phyloP scores from a whole-genome alignment of 805 yeast genomes.

The Wickerhamomyces xylosicus region DNA sequence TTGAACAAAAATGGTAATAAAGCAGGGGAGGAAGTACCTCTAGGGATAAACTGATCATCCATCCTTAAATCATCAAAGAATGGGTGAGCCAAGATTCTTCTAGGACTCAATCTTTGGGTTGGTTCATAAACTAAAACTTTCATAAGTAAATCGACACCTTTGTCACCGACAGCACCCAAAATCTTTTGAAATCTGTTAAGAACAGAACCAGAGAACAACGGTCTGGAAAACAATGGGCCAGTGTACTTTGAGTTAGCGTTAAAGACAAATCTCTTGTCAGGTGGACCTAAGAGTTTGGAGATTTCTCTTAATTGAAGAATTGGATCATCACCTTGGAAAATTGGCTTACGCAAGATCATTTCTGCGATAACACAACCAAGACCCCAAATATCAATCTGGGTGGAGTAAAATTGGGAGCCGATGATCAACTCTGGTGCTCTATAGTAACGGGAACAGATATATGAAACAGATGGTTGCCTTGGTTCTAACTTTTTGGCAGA shows the following conservation, averaged over 20 bases:
- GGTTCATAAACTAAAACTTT: constrained; percentile 87
- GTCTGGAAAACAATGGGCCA: constrained; percentile 64
- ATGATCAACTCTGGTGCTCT: constrained; percentile 94
- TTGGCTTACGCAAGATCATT: constrained; percentile 82
- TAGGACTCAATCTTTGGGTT: constrained; percentile 67
- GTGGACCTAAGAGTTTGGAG: constrained; percentile 85
- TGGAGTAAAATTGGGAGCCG: constrained; percentile 79
- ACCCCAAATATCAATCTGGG: constrained; percentile 96
- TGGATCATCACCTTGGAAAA: constrained; percentile 93
- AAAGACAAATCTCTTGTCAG: constrained; percentile 59
- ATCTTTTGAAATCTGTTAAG: constrained; percentile 52
- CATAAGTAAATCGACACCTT: constrained; percentile 78
- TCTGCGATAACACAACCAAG: constrained; percentile 95
- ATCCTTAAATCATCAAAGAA: constrained; percentile 82
- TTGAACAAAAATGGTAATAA: constrained; percentile 46
- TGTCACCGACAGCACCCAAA: constrained; percentile 69
- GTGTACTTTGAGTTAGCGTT: constrained; percentile 66
- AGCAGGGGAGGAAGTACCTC: constrained; percentile 36
- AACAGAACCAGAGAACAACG: constrained; percentile 46
- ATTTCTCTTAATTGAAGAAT: constrained; percentile 83
- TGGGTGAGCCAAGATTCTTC: constrained; percentile 75
- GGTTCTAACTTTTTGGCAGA: constrained; percentile 72
- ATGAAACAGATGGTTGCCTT: constrained; percentile 83
- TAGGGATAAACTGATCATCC: constrained; percentile 39
- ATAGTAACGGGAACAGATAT: constrained; percentile 92